Percentiles rank a stretch among this genome's conserved stretches.
Conservation (phyloP, 176 grass and related monocot genomes). For the Musa acuminata region DNA sequence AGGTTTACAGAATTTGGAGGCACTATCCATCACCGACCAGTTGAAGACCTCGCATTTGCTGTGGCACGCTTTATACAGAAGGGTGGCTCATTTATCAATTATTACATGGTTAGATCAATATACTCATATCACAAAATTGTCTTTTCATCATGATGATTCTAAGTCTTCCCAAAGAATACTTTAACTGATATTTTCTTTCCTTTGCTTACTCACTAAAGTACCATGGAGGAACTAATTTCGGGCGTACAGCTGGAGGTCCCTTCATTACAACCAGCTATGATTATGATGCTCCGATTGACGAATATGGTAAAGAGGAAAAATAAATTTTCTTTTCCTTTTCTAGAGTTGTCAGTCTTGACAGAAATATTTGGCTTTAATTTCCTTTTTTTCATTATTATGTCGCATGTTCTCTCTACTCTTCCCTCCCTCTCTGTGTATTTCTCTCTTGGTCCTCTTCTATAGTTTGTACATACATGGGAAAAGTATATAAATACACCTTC, state of each 20-base stretch:
- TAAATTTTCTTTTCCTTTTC: constrained; percentile 2
- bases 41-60: constrained; percentile 82
- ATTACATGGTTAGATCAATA: constrained; percentile 67
- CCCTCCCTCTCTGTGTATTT: no score
- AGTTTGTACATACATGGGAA: no score
- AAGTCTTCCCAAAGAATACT: neutral
- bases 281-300: constrained; percentile 98
- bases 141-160: neutral
- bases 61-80: constrained; percentile 95
- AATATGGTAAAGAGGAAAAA: constrained; percentile 59
- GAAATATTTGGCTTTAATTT: neutral
- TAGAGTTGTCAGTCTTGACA: neutral
- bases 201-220: constrained; percentile 50
- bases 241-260: constrained; percentile 84
- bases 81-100: constrained; percentile 98
- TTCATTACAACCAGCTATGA: constrained; percentile 99
- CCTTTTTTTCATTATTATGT: neutral
- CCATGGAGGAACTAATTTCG: constrained; percentile 98
- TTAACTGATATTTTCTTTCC: constrained; percentile 14
- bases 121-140: neutral
- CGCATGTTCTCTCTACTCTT: no score
- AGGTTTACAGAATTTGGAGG: constrained; percentile 99
- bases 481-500: neutral
- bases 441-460: no score
- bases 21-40: constrained; percentile 74